Evolutionary conservation across 106 monocot genomes (phyloP), one percentile per base, ranked within the genome.

Genomic region (Dioscorea dumetorum): DNA sequence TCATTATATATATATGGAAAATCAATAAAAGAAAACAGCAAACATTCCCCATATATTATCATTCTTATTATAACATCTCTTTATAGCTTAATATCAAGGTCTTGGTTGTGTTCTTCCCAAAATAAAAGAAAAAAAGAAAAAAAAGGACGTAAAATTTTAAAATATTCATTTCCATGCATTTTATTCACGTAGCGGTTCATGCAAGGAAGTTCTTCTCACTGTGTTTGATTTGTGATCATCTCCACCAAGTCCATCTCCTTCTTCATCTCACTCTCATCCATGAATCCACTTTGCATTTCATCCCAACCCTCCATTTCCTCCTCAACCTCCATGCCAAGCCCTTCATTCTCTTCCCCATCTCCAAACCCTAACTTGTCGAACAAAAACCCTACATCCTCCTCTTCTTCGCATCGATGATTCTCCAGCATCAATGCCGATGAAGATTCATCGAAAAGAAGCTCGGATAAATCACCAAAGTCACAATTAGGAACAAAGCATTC

Each of bases 221-320:
- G 41, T 41, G 41, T 41, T 28, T 24, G 21, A 32, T 1, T 18
- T 34, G 65, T 22, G 12, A 49, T 48, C 65, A 65, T 65, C 79
- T 53, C 79, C 69, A 70, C 14, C 57, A 32, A 23, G 54, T 82
- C 81, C 62, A 82, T 77, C 64, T 82, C 81, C 69, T 31, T 63
- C 51, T 77, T 81, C 72, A 77, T 62, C 24, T 57, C 63, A 41
- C 5, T 8, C 19, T 67, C 69, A 53, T 51, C 64, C 19, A 67
- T 72, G 32, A n/a, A 23, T 2, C 52, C 12, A 16, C 5, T 16
- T 16, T 60, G 33, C 56, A 57, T 66, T 8, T 64, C 62, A 52
- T 65, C 73, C 66, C 68, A 67, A 18, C 19, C 4, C 19, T 12
- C 16, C 63, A 63, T 22, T 18, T 7, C 14, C 32, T 19, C 22